Conservation (phyloP, 768 basidiomycete species). For the Leccinum fibrillosum region DNA sequence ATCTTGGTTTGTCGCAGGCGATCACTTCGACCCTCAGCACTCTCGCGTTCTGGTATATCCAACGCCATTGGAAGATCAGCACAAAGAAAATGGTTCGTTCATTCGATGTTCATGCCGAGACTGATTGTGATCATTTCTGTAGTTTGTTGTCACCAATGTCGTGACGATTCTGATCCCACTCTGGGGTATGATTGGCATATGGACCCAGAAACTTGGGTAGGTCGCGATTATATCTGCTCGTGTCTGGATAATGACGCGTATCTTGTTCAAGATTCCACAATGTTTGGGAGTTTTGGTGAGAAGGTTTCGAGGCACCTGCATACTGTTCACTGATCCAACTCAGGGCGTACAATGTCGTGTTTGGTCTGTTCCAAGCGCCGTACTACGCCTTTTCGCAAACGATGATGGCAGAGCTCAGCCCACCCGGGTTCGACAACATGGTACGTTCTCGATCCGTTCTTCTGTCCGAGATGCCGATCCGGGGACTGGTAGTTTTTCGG, state of each 20-base stretch:
- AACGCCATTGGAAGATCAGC: slow-evolving; percentile 70
- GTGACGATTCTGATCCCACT: slow-evolving; percentile 75
- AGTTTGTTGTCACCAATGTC: slow-evolving; percentile 78
- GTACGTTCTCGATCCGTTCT: slow-evolving; percentile 23
- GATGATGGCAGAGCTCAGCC: slow-evolving; percentile 87
- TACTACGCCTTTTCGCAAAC: slow-evolving; percentile 86
- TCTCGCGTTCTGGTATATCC: slow-evolving; percentile 81
- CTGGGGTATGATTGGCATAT: slow-evolving; percentile 86
- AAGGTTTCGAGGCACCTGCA: neutral
- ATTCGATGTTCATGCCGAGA: neutral
- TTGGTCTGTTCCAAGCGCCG: slow-evolving; percentile 81
- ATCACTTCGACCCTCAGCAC: slow-evolving; percentile 71
- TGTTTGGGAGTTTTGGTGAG: slow-evolving; percentile 83
- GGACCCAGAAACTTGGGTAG: slow-evolving; percentile 73
- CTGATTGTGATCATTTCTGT: neutral
- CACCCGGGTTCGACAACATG: slow-evolving; percentile 86
- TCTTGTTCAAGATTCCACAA: slow-evolving; percentile 59
- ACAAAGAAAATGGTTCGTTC: slow-evolving; percentile 74
- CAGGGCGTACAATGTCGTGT: slow-evolving; percentile 78
- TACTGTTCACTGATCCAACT: neutral
- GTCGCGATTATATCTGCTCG: slow-evolving; percentile 11
- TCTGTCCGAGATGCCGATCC: neutral
- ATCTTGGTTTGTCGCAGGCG: slow-evolving; percentile 73
- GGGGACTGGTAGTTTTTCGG: slow-evolving; percentile 65
- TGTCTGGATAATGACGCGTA: slow-evolving; percentile 1